phyloP scores from a whole-genome alignment of 331 rosid genomes.

The Quercus tomentella region DNA sequence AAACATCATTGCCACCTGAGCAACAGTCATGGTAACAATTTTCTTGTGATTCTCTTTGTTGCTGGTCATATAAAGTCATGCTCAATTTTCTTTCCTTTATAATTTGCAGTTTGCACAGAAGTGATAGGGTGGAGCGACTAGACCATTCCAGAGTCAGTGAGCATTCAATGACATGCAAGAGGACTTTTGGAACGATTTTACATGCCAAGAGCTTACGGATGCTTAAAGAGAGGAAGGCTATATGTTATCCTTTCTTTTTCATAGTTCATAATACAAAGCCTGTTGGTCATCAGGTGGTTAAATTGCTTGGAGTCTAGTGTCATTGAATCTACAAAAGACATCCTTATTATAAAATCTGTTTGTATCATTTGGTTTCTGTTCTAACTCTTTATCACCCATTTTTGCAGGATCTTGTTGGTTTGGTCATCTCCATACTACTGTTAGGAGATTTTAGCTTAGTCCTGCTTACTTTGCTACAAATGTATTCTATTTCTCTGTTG shows the following conservation, averaged over 20 bases:
- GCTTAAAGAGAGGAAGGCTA: conserved; percentile 63
- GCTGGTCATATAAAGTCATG: conserved; percentile 1
- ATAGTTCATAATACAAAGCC: conserved; percentile 72
- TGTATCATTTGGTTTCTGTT: conserved; percentile 2
- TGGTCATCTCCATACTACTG: conserved; percentile 79
- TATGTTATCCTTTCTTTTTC: conserved; percentile 60
- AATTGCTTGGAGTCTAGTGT: conserved; percentile 2
- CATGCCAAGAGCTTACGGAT: conserved; percentile 53
- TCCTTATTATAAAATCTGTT: conserved; percentile 9
- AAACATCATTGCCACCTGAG: conserved; percentile 37
- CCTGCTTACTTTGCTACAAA: conserved; percentile 86
- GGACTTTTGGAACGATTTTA: conserved; percentile 60
- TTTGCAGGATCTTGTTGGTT: conserved; percentile 98
- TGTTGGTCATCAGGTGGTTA: conserved; percentile 86
- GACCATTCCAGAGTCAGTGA: conserved; percentile 42
- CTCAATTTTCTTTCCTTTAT: conserved; percentile 20
- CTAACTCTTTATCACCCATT: conserved; percentile 6
- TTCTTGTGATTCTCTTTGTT: conserved; percentile 13
- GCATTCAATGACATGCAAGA: conserved; percentile 49
- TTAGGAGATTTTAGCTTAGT: conserved; percentile 93
- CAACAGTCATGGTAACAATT: conserved; percentile 55
- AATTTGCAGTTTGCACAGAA: conserved; percentile 42
- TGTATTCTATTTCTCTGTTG: conserved; percentile 73
- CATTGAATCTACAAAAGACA: neutral
- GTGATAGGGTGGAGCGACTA: conserved; percentile 22